phyloP scores from a whole-genome alignment of 129 eudicot genomes.

The Centrapalus pauciflorus region DNA sequence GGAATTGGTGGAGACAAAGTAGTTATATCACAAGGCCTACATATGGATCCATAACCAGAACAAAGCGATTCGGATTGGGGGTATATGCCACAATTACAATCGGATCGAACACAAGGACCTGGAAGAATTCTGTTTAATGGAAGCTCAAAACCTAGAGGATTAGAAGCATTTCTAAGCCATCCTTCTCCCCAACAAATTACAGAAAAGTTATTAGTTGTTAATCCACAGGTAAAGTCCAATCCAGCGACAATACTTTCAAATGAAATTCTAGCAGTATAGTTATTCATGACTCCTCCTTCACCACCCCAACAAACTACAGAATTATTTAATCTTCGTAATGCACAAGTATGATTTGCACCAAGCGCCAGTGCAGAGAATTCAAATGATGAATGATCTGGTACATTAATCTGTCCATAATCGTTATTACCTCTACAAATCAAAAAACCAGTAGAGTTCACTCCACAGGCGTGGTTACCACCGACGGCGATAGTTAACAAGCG shows the following conservation, averaged over 20 bases:
- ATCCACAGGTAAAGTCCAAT: slow-evolving; percentile 45
- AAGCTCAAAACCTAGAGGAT: slow-evolving; percentile 17
- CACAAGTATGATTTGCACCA: slow-evolving; percentile 53
- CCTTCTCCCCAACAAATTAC: slow-evolving; percentile 54
- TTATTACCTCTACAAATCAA: slow-evolving; percentile 48
- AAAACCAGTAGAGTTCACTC: slow-evolving; percentile 31
- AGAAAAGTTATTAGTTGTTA: slow-evolving; percentile 33
- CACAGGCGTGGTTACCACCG: slow-evolving; percentile 55
- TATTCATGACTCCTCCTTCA: neutral
- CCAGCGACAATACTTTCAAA: slow-evolving; percentile 53
- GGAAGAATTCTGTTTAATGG: slow-evolving; percentile 41
- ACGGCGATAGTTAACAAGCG: slow-evolving; percentile 37
- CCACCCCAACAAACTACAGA: slow-evolving; percentile 57
- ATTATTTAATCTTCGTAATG: slow-evolving; percentile 25
- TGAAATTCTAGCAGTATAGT: slow-evolving; percentile 13
- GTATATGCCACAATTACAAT: slow-evolving; percentile 43
- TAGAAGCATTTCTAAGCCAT: slow-evolving; percentile 19
- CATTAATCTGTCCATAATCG: slow-evolving; percentile 34
- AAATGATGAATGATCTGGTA: slow-evolving; percentile 33
- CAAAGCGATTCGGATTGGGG: slow-evolving; percentile 42
- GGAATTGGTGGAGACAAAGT: slow-evolving; percentile 25
- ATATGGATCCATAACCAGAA: slow-evolving; percentile 36
- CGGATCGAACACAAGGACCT: slow-evolving; percentile 45
- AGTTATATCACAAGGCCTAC: slow-evolving; percentile 30
- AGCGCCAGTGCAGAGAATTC: slow-evolving; percentile 34